Evolutionary conservation across 2,329 filamentous ascomycete species (phyloP), one percentile per base, ranked within the genome.

Genomic region (Penicillium vulpinum): DNA sequence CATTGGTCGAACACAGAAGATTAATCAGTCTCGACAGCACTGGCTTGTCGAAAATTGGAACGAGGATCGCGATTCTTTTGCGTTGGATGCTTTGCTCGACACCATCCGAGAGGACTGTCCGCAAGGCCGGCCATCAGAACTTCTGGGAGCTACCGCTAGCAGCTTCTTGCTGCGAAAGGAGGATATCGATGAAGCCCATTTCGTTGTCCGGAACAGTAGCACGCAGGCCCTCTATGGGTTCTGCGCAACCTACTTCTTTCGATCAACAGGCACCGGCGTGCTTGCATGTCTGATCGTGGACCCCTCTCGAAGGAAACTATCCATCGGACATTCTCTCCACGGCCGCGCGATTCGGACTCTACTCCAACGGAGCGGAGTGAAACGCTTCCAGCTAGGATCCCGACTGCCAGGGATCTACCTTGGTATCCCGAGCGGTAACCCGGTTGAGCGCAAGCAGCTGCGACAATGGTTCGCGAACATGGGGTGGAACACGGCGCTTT

Each of bases 31-130:
- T n/a, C 86, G 90, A 58, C 92, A 96, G 68, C 91, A 95, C 66
- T 97, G 93, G 93, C 85, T 97, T 1, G 92, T 97, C 0, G 93
- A 97, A 69, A 86, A 85, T 44, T 97, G 92, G 77, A 89, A 92
- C 66, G 86, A 88, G 57, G 86, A 90, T 38, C 83, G 92, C 54
- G 93, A 97, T 69, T 80, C 83, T 2, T 78, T 83, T 46, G 89
- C 87, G 0, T 79, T 97, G 6, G 86, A 93, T 57, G 86, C 85
- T n/a, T 80, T 97, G 9, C 81, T 96, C 46, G 84, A 84, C 54
- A 81, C 85, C 4, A 81, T 93, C 3, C 85, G 88, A 44, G 87
- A 90, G 57, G 84, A 71, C 72, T 66, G 62, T 52, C 48, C 85
- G 1, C 86, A 87, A 0, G 85, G 84, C 33, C 81, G 91, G 43